phyloP scores from a whole-genome alignment of 306 rosid species.

The Lathyrus oleraceus region DNA sequence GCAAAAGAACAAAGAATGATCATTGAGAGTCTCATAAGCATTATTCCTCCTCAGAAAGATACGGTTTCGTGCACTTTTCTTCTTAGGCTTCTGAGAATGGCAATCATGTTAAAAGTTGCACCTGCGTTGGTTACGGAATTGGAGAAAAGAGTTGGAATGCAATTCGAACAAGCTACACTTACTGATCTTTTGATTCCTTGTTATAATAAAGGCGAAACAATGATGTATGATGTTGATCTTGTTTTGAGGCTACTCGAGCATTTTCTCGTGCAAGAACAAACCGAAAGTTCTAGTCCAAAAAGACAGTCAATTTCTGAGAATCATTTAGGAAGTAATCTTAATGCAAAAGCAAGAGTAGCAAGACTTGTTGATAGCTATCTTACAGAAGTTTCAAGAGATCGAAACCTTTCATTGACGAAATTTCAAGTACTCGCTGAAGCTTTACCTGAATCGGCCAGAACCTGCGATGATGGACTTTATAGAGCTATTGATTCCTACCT shows the following conservation, averaged over 20 bases:
- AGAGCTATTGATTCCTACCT: constrained; percentile 96
- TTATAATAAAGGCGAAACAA: constrained; percentile 55
- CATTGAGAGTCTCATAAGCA: constrained; percentile 89
- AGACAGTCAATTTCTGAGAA: constrained; percentile 62
- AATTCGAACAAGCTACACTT: constrained; percentile 86
- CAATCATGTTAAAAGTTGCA: constrained; percentile 84
- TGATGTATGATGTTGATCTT: constrained; percentile 89
- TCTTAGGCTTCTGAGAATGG: constrained; percentile 84
- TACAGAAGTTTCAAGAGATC: constrained; percentile 90
- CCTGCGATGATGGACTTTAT: constrained; percentile 96
- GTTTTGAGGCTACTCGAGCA: constrained; percentile 92
- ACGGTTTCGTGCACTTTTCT: constrained; percentile 94
- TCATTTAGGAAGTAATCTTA: constrained; percentile 50
- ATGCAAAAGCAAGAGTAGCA: constrained; percentile 92
- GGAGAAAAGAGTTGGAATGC: constrained; percentile 98
- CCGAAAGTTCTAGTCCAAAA: constrained; percentile 74
- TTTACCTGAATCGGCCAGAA: constrained; percentile 96
- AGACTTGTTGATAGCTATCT: constrained; percentile 98
- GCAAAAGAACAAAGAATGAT: constrained; percentile 88
- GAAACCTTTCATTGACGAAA: constrained; percentile 90
- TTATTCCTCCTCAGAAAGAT: constrained; percentile 93
- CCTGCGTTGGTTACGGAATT: constrained; percentile 90
- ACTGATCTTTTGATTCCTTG: constrained; percentile 83
- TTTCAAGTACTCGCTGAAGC: constrained; percentile 99
- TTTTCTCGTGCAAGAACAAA: constrained; percentile 91